These are phyloP conservation scores for Rhizopogon vulgaris DNA, from an alignment of 768 basidiomycete genomes.

Conservation along the genomic window DNA sequence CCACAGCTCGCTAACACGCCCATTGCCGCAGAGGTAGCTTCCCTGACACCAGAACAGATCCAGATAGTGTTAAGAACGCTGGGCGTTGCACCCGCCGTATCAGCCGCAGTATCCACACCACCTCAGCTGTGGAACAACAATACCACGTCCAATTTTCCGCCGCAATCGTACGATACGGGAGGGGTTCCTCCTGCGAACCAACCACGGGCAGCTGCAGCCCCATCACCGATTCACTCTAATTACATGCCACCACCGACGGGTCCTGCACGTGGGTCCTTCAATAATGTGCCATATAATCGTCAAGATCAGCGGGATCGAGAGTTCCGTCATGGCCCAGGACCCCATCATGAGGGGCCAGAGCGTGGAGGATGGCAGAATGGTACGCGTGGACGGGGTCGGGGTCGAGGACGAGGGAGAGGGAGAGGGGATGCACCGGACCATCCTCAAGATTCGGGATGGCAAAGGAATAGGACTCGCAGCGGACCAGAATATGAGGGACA, in stretches of 20 bases:
- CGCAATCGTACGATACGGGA: constrained; percentile 6
- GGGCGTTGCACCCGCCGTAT: constrained; percentile 22
- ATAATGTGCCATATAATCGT: constrained; percentile 21
- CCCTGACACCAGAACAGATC: constrained; percentile 72
- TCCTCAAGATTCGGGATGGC: constrained; percentile 56
- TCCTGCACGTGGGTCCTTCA: constrained; percentile 18
- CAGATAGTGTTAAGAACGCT: constrained; percentile 60
- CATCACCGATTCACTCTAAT: constrained; percentile 13
- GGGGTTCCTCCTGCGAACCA: constrained; percentile 18
- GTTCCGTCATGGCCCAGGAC: constrained; percentile 17
- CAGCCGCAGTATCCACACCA: constrained; percentile 18
- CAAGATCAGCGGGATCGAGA: constrained; percentile 8
- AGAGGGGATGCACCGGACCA: constrained; percentile 27
- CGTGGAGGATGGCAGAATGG: constrained; percentile 26
- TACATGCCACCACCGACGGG: constrained; percentile 9
- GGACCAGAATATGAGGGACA: constrained; percentile 8
- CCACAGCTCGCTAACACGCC: constrained; percentile 39
- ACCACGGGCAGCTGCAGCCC: constrained; percentile 21
- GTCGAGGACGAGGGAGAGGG: constrained; percentile 24
- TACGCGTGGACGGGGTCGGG: constrained; percentile 24
- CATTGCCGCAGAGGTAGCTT: constrained; percentile 66
- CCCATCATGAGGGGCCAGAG: constrained; percentile 27
- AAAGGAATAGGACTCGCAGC: constrained; percentile 31
- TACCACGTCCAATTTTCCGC: constrained; percentile 8
- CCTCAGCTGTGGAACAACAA: constrained; percentile 12